Percentiles rank a stretch among this genome's conserved stretches.
phyloP scores from a whole-genome alignment of 768 basidiomycete genomes.

The Cyclocybe aegerita region DNA sequence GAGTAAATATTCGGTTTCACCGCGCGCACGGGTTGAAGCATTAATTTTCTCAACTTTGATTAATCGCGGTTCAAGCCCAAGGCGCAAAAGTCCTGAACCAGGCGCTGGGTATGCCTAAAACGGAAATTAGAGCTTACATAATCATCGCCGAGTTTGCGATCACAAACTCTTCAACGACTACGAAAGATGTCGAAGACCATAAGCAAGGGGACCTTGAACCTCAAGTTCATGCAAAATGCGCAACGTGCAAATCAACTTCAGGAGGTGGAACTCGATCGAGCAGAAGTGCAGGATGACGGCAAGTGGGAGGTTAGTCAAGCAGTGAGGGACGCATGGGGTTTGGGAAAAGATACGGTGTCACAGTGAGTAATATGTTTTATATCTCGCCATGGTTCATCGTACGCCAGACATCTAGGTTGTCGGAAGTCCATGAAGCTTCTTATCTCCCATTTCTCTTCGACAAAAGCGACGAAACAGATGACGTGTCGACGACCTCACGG shows the following conservation, averaged over 20 bases:
- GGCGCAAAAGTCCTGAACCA: too few relatives aligned
- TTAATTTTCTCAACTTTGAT: too few relatives aligned
- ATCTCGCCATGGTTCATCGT: background rate
- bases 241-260: slow-evolving; percentile 52
- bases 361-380: slow-evolving; percentile 4
- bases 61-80: too few relatives aligned
- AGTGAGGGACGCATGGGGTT: slow-evolving; percentile 53
- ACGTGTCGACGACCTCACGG: slow-evolving; percentile 1
- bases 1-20: too few relatives aligned
- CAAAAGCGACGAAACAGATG: slow-evolving; percentile 6
- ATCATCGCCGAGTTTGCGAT: too few relatives aligned
- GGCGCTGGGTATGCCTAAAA: too few relatives aligned
- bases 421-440: slow-evolving; percentile 55
- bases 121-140: too few relatives aligned
- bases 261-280: slow-evolving; percentile 48
- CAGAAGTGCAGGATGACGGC: slow-evolving; percentile 59
- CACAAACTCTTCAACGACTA: too few relatives aligned
- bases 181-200: slow-evolving; percentile 42
- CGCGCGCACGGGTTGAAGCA: too few relatives aligned
- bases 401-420: slow-evolving; percentile 16
- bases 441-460: slow-evolving; percentile 65
- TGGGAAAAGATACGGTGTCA: slow-evolving; percentile 11
- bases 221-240: slow-evolving; percentile 76
- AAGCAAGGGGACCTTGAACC: slow-evolving; percentile 64
- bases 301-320: slow-evolving; percentile 63